Base-by-base conservation (phyloP, 176 grass and related monocot species). In the Carex scoparia region DNA sequence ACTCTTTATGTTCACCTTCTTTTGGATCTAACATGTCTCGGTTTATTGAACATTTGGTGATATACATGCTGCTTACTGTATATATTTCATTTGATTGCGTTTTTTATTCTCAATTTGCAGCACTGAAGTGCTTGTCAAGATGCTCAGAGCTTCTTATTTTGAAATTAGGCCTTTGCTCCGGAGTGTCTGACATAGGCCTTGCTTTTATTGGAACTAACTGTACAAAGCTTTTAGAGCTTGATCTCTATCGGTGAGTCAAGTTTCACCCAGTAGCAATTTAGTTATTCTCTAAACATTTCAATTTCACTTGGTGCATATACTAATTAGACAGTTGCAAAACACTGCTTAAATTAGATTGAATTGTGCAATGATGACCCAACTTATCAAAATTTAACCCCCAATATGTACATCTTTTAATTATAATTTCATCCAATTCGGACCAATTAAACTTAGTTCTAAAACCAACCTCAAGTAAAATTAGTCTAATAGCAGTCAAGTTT, bases 151-250 rank as follows among this genome's bases (percentile, higher is more conserved):
- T 99, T 19, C 81, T 38, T 2, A 80, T 89, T 82, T 86, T 99
- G 87, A 99, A 95, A 87, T 74, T 99, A 87, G 96, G 93, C 30
- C 90, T 99, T 80, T 95, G 93, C 59, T 80, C 91, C 65, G 89
- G 85, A 72, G 81, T 99, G 80, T 89, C 93, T 18, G 85, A 94
- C 68, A 61, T 85, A 87, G 96, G 93, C 82, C 91, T 99, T 85
- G 15, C 87, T 53, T 90, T 53, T 88, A 92, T 99, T 85, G 92
- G 86, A 88, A 90, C 83, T 75, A 95, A 84, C 48, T 94, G 90
- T 84, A 79, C 65, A 86, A 92, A 94, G 15, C 86, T 99, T 42
- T 49, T 83, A 15, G 96, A 95, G 84, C 91, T 99, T 79, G 96
- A 99, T 79, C 89, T 99, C 48, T 99, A 99, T 46, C 87, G 93